Evolutionary conservation across 1,284 basidiomycete genomes (phyloP), one percentile per base, ranked within the genome.

Genomic region (Boletus albobrunnescens): DNA sequence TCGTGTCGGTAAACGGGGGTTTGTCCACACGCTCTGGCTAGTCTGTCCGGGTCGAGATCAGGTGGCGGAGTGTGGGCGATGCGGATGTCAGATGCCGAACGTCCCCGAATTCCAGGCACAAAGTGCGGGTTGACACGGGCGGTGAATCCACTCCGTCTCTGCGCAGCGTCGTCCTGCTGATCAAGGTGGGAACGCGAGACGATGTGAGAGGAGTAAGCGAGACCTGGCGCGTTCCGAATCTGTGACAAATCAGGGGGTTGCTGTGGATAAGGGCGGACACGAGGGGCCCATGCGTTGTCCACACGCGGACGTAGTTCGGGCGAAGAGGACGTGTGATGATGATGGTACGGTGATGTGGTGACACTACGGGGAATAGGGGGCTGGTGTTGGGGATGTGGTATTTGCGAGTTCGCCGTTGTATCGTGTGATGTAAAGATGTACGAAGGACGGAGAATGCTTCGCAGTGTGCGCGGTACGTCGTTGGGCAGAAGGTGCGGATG

Each of bases 1-100:
- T 52, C 38, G 0, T 35, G 41, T 13, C 28, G 50, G 51, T 61
- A 46, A 39, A 51, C 6, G 14, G 30, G n/a, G 3, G 32, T 20
- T 20, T 65, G 61, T 10, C 60, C 61, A 22, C 61, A 67, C 7
- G 64, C 61, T 43, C 63, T 57, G 9, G 59, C 61, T n/a, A 64
- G 42, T 47, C 63, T 50, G 30, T 65, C 61, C 2, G 52, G 48
- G 30, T 63, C 61, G 39, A 65, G 58, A 45, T 63, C 64, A 41
- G 57, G 59, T 24, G 52, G 57, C 9, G 61, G 52, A 12, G 59
- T 51, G 19, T 51, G 45, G 9, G 37, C 19, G 33, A 53, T 37
- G 35, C 63, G 64, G 31, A 51, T 40, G 28, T 67, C 64, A 10
- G 63, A 59, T 20, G 63, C 40, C 11, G 60, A 59, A 17, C 56